phyloP scores from a whole-genome alignment of 129 eudicot species.

The Pseudognaphalium luteoalbum region DNA sequence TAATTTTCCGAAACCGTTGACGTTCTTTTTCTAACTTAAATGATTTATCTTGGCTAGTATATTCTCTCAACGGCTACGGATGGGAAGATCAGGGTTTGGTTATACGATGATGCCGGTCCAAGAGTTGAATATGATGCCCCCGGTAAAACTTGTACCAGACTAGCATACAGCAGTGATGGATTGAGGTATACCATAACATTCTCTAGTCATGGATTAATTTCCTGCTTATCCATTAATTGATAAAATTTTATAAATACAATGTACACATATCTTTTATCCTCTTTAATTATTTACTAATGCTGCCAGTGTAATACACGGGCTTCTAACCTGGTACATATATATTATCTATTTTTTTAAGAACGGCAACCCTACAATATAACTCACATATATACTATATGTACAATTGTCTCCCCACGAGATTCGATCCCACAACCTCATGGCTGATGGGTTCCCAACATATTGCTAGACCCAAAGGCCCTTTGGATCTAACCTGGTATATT shows the following conservation, averaged over 20 bases:
- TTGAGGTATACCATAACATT: conserved; percentile 40
- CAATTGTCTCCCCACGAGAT: too few species aligned
- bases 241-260: background rate
- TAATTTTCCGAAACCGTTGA: background rate
- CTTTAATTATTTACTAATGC: too few species aligned
- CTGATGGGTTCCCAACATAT: too few species aligned
- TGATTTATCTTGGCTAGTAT: conserved; percentile 43
- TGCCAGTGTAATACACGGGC: too few species aligned
- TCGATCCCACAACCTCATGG: background rate
- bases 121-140: conserved; percentile 48
- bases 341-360: too few species aligned
- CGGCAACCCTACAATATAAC: too few species aligned
- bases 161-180: conserved; percentile 43
- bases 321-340: too few species aligned
- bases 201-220: too few species aligned
- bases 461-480: too few species aligned
- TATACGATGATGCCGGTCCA: conserved; percentile 49
- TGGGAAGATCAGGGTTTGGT: conserved; percentile 75
- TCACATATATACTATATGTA: too few species aligned
- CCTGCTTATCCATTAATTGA: background rate
- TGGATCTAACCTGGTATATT: too few species aligned
- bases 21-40: conserved; percentile 6
- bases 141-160: too few species aligned
- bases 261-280: background rate
- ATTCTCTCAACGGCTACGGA: conserved; percentile 58